Evolutionary conservation across 2,329 filamentous ascomycete species (phyloP).

Genomic region (Arthrocladium fulminans): DNA sequence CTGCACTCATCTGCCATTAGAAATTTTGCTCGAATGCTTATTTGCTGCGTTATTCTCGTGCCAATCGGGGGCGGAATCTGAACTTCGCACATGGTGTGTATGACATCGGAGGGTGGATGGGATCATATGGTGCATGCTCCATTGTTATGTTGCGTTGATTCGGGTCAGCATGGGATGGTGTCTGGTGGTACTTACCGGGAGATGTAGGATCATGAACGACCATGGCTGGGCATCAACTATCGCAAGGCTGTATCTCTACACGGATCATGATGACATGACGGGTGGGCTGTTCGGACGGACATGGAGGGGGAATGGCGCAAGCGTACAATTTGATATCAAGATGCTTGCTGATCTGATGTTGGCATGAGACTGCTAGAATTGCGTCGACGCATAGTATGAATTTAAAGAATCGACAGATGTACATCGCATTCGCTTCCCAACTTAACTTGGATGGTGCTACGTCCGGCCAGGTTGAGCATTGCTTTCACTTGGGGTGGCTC

Average conservation of each 20-base stretch:
- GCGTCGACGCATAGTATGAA: neutral
- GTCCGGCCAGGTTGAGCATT: too few species aligned
- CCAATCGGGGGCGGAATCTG: neutral
- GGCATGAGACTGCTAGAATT: neutral
- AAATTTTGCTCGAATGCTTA: neutral
- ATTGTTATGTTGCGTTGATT: neutral
- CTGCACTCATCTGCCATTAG: neutral
- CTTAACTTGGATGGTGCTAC: too few species aligned
- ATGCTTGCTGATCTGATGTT: neutral
- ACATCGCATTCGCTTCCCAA: too few species aligned
- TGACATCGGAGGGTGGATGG: neutral
- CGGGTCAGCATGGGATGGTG: neutral
- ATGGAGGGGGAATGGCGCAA: neutral
- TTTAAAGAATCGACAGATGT: too few species aligned
- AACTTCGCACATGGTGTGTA: neutral
- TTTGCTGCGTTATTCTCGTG: neutral
- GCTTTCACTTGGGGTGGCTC: too few species aligned
- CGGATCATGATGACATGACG: neutral
- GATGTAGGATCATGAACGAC: neutral
- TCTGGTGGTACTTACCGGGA: neutral
- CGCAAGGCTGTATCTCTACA: constrained; percentile 1
- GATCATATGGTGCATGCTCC: neutral
- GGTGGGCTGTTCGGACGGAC: constrained; percentile 1
- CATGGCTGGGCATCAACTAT: neutral
- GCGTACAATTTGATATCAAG: neutral